Evolutionary conservation across 2,329 filamentous ascomycete species (phyloP).

Genomic region (Juglanconis juglandina): DNA sequence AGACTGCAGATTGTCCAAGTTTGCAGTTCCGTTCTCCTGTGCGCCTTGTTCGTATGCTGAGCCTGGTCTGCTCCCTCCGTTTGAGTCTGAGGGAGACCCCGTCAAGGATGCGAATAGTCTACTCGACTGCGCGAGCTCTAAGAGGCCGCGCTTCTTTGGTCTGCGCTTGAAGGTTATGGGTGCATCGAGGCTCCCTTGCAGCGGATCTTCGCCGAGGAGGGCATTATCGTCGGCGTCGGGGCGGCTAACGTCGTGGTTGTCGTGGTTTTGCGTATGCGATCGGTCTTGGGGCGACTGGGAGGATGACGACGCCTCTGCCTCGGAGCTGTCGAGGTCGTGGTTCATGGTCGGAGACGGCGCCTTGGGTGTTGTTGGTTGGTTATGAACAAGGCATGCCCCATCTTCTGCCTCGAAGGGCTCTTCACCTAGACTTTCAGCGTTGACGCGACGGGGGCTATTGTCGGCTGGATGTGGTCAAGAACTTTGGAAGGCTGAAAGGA

Average conservation of each 20-base stretch:
- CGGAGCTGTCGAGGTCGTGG: slow-evolving; percentile 14
- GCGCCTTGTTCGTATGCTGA: neutral
- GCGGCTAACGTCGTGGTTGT: slow-evolving; percentile 40
- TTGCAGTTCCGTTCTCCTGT: slow-evolving; percentile 1
- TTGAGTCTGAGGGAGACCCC: slow-evolving; percentile 22
- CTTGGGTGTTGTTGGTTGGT: slow-evolving; percentile 6
- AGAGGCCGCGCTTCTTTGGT: slow-evolving; percentile 46
- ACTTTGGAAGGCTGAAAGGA: neutral
- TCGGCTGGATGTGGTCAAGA: neutral
- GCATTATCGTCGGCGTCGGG: slow-evolving; percentile 29
- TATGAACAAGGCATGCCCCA: slow-evolving; percentile 9
- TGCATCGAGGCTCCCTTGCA: slow-evolving; percentile 46
- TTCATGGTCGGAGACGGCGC: slow-evolving; percentile 19
- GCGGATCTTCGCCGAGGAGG: slow-evolving; percentile 54
- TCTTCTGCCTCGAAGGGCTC: slow-evolving; percentile 10
- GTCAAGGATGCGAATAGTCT: slow-evolving; percentile 49
- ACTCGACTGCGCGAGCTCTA: slow-evolving; percentile 39
- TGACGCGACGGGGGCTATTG: neutral
- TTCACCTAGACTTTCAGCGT: slow-evolving; percentile 3
- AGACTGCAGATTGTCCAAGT: slow-evolving; percentile 1
- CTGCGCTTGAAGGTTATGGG: slow-evolving; percentile 71
- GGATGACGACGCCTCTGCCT: slow-evolving; percentile 30
- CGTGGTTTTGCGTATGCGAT: slow-evolving; percentile 36
- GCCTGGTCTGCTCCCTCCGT: neutral
- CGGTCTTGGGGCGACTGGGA: slow-evolving; percentile 28